These are phyloP conservation scores for Hippophae rhamnoides DNA, from an alignment of 306 rosid genomes.

Conservation along the genomic window DNA sequence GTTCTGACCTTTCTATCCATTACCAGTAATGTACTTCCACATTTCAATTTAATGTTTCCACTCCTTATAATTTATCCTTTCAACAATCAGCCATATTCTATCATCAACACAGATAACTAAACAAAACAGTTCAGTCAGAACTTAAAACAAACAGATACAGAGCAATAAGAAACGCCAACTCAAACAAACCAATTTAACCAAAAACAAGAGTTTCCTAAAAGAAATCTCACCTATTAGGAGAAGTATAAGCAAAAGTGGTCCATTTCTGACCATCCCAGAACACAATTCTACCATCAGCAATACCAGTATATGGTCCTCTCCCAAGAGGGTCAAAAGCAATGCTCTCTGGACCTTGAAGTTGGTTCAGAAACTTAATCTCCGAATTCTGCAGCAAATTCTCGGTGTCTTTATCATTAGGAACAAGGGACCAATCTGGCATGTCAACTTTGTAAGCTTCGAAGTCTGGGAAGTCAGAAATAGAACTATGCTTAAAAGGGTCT, in stretches of 20 bases:
- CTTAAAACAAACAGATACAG: background rate
- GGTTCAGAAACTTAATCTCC: constrained; percentile 59
- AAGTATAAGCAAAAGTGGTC: constrained; percentile 70
- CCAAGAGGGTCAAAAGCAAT: constrained; percentile 72
- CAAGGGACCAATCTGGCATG: constrained; percentile 46
- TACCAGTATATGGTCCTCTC: constrained; percentile 88
- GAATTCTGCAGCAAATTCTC: constrained; percentile 67
- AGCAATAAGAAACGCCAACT: background rate
- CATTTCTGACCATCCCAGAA: constrained; percentile 71
- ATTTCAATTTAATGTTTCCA: background rate
- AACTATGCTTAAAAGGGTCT: constrained; percentile 68
- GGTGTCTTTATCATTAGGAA: constrained; percentile 47
- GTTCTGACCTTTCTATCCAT: no score
- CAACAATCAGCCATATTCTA: background rate
- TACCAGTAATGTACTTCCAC: background rate
- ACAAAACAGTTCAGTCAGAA: background rate
- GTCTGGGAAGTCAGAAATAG: constrained; percentile 51
- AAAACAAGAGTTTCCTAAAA: background rate
- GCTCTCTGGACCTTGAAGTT: constrained; percentile 89
- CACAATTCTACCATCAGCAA: constrained; percentile 76
- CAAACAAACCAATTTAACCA: background rate
- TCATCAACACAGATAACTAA: background rate
- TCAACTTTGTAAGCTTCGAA: constrained; percentile 35
- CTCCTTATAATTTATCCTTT: background rate
- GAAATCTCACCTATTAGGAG: constrained; percentile 53